phyloP scores from a whole-genome alignment of 1,284 basidiomycete genomes.

The Coriolopsis trogii region DNA sequence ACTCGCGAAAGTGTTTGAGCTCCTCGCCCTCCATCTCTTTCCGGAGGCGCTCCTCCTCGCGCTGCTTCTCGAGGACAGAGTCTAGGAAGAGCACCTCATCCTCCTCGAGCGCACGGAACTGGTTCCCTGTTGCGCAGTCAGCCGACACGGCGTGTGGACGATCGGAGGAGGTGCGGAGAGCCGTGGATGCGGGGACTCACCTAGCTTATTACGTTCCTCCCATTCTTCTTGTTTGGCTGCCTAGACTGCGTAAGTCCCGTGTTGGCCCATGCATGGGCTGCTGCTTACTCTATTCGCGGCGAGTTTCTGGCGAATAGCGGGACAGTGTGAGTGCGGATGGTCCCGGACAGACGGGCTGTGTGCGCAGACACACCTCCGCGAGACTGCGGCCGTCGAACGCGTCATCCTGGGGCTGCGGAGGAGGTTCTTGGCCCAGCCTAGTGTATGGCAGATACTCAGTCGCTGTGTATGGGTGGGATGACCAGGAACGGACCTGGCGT shows the following conservation, averaged over 20 bases:
- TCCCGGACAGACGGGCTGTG: conserved; percentile 32
- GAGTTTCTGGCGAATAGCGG: conserved; percentile 62
- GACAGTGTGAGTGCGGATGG: conserved; percentile 6
- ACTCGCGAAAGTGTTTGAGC: conserved; percentile 80
- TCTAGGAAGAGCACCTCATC: conserved; percentile 91
- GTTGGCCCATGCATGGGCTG: conserved; percentile 12
- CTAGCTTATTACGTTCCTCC: conserved; percentile 91
- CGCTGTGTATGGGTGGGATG: not conserved
- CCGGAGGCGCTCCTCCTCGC: conserved; percentile 73
- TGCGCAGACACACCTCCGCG: conserved; percentile 73
- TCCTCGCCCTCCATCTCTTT: conserved; percentile 82
- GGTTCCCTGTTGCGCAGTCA: conserved; percentile 62
- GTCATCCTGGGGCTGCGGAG: conserved; percentile 74
- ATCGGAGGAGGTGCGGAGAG: conserved; percentile 6
- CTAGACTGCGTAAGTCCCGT: conserved; percentile 43
- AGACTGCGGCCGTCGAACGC: conserved; percentile 86
- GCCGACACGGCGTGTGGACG: not conserved
- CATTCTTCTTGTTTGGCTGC: conserved; percentile 92
- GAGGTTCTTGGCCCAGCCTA: conserved; percentile 87
- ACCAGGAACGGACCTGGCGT: conserved; percentile 64
- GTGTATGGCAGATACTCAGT: conserved; percentile 23
- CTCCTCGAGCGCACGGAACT: conserved; percentile 88
- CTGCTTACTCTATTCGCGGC: conserved; percentile 75
- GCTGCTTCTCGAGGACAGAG: conserved; percentile 75
- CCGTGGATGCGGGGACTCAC: conserved; percentile 42